Percentiles rank a stretch among this genome's conserved stretches.
Evolutionary conservation across 78 protist species (phyloP).

Genomic region (Parvularia atlantis): DNA sequence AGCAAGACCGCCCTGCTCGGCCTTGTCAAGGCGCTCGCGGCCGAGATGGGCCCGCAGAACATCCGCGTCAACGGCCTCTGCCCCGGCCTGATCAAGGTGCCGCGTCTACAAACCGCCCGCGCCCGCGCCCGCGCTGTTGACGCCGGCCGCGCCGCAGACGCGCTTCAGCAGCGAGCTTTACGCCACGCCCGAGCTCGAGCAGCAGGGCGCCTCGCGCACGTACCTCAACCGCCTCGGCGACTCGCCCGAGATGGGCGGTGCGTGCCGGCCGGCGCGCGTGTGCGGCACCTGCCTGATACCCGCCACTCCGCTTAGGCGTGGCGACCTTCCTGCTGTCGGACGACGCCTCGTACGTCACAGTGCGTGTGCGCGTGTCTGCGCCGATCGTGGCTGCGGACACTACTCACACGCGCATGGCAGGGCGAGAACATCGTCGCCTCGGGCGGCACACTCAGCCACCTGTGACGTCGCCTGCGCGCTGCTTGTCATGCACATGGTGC

Average conservation of each 20-base stretch:
- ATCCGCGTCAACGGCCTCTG: constrained; percentile 40
- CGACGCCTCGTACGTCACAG: constrained; percentile 31
- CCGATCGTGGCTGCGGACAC: too few relatives aligned
- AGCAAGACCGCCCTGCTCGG: constrained; percentile 40
- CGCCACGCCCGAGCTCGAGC: too few relatives aligned
- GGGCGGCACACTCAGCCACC: constrained; percentile 26
- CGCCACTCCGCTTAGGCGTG: not conserved
- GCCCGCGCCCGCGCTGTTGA: not conserved
- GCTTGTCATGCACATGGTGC: too few relatives aligned
- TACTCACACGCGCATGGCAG: too few relatives aligned
- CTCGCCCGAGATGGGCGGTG: not conserved
- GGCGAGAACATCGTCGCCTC: constrained; percentile 21
- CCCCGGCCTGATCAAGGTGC: constrained; percentile 30
- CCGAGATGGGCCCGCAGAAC: constrained; percentile 11
- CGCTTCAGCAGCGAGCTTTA: not conserved
- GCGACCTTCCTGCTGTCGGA: constrained; percentile 17
- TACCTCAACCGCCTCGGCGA: not conserved
- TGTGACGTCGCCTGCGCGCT: constrained; percentile 4
- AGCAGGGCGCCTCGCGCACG: not conserved
- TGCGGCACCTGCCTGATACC: not conserved
- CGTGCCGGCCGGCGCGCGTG: not conserved
- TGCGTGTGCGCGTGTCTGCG: too few relatives aligned
- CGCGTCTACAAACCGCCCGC: not conserved
- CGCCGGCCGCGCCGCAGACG: not conserved
- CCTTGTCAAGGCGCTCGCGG: constrained; percentile 17